phyloP scores from a whole-genome alignment of 1,139 yeast genomes.

The Scheffersomyces parashehatae region DNA sequence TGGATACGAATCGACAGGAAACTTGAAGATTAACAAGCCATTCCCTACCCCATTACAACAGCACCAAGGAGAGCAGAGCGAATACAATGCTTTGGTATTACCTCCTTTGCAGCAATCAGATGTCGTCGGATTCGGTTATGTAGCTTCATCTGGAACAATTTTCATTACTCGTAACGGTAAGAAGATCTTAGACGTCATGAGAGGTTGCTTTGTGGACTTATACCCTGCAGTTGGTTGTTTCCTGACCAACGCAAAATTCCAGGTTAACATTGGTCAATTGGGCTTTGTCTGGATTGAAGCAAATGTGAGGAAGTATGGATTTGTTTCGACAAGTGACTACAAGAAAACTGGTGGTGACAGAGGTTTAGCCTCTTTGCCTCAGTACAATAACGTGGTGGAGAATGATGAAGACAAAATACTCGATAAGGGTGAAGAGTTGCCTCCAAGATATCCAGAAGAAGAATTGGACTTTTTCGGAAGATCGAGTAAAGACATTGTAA shows the following conservation, averaged over 20 bases:
- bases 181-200: slow-evolving; percentile 79
- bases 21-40: slow-evolving; percentile 79
- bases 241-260: slow-evolving; percentile 69
- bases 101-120: slow-evolving; percentile 84
- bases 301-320: slow-evolving; percentile 89
- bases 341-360: slow-evolving; percentile 44
- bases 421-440: slow-evolving; percentile 73
- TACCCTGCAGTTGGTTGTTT: slow-evolving; percentile 89
- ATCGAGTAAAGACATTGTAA: slow-evolving; percentile 20
- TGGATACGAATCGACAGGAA: slow-evolving; percentile 86
- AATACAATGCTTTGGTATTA: slow-evolving; percentile 63
- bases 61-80: slow-evolving; percentile 48
- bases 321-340: slow-evolving; percentile 63
- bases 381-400: slow-evolving; percentile 28
- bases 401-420: slow-evolving; percentile 46
- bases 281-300: slow-evolving; percentile 97
- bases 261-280: slow-evolving; percentile 84
- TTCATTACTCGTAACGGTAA: slow-evolving; percentile 92
- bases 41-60: slow-evolving; percentile 51
- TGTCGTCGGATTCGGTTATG: slow-evolving; percentile 89
- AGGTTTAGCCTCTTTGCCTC: slow-evolving; percentile 46
- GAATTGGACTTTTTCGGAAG: slow-evolving; percentile 68
- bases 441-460: slow-evolving; percentile 45
- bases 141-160: slow-evolving; percentile 74
- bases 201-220: slow-evolving; percentile 74